Conservation (phyloP, 257 asterid species). For the Eucommia ulmoides region DNA sequence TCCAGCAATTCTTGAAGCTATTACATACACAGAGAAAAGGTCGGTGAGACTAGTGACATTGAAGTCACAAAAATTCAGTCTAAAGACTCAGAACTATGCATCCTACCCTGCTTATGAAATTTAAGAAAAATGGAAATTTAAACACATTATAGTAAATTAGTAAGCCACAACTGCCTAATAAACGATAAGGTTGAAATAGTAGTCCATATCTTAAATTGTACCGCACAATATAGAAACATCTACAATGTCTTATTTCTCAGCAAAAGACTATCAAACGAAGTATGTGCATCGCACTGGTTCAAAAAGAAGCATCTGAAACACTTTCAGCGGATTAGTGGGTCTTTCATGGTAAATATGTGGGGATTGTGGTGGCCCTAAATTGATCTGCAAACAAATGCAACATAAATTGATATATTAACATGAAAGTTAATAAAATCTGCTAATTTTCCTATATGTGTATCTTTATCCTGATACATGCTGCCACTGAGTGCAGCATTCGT, state of each 20-base stretch:
- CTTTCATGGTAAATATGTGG: too few relatives aligned
- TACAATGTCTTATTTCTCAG: background rate
- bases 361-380: background rate
- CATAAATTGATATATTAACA: background rate
- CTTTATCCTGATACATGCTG: background rate
- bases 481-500: background rate
- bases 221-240: background rate
- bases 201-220: background rate
- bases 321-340: too few relatives aligned
- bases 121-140: background rate
- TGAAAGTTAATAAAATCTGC: background rate
- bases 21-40: constrained; percentile 10
- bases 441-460: background rate
- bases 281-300: too few relatives aligned
- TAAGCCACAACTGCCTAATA: background rate
- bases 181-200: background rate
- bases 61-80: too few relatives aligned
- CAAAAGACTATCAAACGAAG: background rate
- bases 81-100: too few relatives aligned
- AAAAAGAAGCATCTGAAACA: too few relatives aligned
- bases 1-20: constrained; percentile 96
- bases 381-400: background rate
- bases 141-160: background rate
- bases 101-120: background rate
- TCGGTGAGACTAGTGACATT: too few relatives aligned